Conservation (phyloP, 345 rosid species). For the Eucalyptus pumila region DNA sequence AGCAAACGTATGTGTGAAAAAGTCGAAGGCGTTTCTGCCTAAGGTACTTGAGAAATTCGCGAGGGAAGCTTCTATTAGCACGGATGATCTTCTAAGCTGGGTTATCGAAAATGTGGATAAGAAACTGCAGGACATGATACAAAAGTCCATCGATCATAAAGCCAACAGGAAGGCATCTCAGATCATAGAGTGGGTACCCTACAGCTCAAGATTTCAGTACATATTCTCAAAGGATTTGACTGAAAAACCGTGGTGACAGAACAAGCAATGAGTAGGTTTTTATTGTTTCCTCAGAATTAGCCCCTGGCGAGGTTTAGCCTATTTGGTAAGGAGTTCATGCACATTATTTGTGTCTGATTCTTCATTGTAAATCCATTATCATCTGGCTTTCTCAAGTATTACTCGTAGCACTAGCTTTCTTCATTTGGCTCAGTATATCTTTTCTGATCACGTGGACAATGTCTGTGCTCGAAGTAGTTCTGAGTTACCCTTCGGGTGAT, state of each 20-base stretch:
- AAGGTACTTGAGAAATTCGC: constrained; percentile 58
- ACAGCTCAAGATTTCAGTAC: constrained; percentile 63
- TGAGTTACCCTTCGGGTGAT: background rate
- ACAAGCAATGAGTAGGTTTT: background rate
- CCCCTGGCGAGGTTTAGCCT: background rate
- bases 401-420: background rate
- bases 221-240: constrained; percentile 58
- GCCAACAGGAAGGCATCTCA: constrained; percentile 43
- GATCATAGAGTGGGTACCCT: constrained; percentile 64
- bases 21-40: constrained; percentile 57
- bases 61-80: constrained; percentile 48
- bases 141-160: constrained; percentile 36
- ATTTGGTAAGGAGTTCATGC: background rate
- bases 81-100: constrained; percentile 56
- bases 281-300: background rate
- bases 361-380: background rate
- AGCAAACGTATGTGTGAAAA: constrained; percentile 40
- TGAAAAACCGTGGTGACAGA: constrained; percentile 46
- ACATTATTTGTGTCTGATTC: background rate
- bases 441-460: background rate
- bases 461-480: background rate
- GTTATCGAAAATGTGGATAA: constrained; percentile 38
- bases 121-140: constrained; percentile 47
- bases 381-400: background rate
- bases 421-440: background rate